phyloP scores from a whole-genome alignment of 164 flowering plant genomes.

The Aristolochia contorta region DNA sequence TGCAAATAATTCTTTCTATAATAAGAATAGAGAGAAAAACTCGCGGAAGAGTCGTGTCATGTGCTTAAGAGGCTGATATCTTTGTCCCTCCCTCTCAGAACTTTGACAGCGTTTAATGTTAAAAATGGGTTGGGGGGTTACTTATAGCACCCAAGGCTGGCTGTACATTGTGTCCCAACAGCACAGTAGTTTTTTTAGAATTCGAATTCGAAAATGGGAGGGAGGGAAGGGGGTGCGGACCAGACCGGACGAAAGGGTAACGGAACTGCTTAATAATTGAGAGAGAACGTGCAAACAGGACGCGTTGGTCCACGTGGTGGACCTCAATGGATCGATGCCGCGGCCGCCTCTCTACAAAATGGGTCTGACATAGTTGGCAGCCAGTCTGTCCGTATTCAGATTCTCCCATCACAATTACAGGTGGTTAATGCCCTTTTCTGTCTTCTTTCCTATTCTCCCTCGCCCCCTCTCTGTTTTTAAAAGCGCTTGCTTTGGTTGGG shows the following conservation, averaged over 20 bases:
- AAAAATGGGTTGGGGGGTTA: too few species aligned
- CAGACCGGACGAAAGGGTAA: too few species aligned
- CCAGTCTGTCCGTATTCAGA: conserved; percentile 16
- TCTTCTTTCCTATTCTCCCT: background rate
- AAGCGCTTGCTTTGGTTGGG: background rate
- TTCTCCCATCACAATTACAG: background rate
- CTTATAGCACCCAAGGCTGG: too few species aligned
- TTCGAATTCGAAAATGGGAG: background rate
- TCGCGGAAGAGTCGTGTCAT: too few species aligned
- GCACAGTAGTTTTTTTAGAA: too few species aligned
- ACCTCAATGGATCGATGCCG: background rate
- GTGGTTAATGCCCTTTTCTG: background rate
- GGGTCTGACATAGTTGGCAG: conserved; percentile 7
- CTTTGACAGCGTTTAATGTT: too few species aligned
- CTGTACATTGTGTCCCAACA: too few species aligned
- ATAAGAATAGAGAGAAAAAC: too few species aligned
- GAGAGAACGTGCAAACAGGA: conserved; percentile 14
- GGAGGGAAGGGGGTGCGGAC: background rate
- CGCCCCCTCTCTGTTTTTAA: background rate
- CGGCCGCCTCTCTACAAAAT: background rate
- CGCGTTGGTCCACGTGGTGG: conserved; percentile 13
- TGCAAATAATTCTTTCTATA: too few species aligned
- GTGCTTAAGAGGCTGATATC: too few species aligned
- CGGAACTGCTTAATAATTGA: background rate
- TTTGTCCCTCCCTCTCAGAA: too few species aligned